Evolutionary conservation across 1,139 yeast species (phyloP).

Genomic region (Yamadazyma sp.): DNA sequence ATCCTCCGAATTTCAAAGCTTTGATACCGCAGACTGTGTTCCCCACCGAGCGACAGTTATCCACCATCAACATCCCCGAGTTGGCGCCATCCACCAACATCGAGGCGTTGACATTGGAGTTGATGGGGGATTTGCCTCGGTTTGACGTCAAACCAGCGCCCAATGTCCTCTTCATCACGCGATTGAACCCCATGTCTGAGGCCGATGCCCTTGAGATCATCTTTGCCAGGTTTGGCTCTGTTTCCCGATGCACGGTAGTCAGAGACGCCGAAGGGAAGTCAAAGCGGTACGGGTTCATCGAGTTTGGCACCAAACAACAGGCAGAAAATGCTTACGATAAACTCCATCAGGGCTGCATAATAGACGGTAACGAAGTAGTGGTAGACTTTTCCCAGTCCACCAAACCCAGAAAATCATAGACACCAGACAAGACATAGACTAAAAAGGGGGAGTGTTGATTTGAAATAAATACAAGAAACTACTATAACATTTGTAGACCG

Average conservation of each 20-base stretch:
- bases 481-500: conserved; percentile 5
- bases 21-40: conserved; percentile 5
- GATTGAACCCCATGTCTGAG: conserved; percentile 59
- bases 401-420: conserved; percentile 14
- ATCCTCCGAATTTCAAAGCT: conserved; percentile 15
- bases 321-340: conserved; percentile 63
- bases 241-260: conserved; percentile 53
- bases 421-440: not conserved
- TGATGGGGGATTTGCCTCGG: conserved; percentile 64
- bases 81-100: conserved; percentile 12
- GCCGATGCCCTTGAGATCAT: conserved; percentile 54
- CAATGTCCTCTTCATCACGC: conserved; percentile 60
- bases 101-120: conserved; percentile 57
- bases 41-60: conserved; percentile 15
- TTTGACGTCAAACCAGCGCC: conserved; percentile 64
- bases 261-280: conserved; percentile 44
- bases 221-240: conserved; percentile 60
- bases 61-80: conserved; percentile 7
- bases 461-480: conserved; percentile 7
- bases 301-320: conserved; percentile 43
- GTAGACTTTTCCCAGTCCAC: conserved; percentile 70
- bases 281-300: conserved; percentile 63
- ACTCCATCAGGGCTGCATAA: conserved; percentile 56
- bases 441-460: conserved; percentile 1
- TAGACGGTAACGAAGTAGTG: conserved; percentile 63